Evolutionary conservation across 306 rosid genomes (phyloP).

Genomic region (Ochetophila trinervis): DNA sequence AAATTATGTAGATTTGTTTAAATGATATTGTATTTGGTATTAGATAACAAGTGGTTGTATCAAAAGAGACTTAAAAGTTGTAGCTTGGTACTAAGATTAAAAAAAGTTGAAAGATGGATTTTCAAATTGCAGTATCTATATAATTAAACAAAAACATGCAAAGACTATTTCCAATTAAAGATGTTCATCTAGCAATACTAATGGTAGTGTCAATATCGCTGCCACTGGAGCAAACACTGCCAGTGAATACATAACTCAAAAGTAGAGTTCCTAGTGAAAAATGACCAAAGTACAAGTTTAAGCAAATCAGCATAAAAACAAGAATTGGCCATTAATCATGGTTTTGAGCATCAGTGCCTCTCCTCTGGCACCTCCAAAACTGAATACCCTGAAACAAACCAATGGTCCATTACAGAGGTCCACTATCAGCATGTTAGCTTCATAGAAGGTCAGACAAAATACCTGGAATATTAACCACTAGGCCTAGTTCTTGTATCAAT

Average conservation of each 20-base stretch:
- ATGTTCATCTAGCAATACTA: slow-evolving; percentile 1
- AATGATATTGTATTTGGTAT: too few species aligned
- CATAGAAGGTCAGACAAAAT: slow-evolving; percentile 97
- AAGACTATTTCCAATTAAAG: too few species aligned
- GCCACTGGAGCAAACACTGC: slow-evolving; percentile 5
- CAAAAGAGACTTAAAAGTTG: too few species aligned
- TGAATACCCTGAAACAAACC: slow-evolving; percentile 77
- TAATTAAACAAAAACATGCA: too few species aligned
- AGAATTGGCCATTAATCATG: slow-evolving; percentile 31
- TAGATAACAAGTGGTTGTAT: too few species aligned
- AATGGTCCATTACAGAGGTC: slow-evolving; percentile 77
- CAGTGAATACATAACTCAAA: not conserved
- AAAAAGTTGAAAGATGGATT: too few species aligned
- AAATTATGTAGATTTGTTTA: too few species aligned
- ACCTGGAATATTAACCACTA: slow-evolving; percentile 91
- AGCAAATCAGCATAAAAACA: slow-evolving; percentile 25
- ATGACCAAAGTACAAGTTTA: slow-evolving; percentile 22
- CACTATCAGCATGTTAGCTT: slow-evolving; percentile 81
- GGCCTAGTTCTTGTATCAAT: too few species aligned
- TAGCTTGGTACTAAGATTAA: too few species aligned
- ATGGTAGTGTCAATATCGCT: not conserved
- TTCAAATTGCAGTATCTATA: too few species aligned
- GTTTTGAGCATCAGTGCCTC: slow-evolving; percentile 35
- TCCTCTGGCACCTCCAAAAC: slow-evolving; percentile 38
- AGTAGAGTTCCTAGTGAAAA: not conserved